Base-by-base conservation (phyloP, 2,329 filamentous ascomycete species). In the Microascus cirrosus region DNA sequence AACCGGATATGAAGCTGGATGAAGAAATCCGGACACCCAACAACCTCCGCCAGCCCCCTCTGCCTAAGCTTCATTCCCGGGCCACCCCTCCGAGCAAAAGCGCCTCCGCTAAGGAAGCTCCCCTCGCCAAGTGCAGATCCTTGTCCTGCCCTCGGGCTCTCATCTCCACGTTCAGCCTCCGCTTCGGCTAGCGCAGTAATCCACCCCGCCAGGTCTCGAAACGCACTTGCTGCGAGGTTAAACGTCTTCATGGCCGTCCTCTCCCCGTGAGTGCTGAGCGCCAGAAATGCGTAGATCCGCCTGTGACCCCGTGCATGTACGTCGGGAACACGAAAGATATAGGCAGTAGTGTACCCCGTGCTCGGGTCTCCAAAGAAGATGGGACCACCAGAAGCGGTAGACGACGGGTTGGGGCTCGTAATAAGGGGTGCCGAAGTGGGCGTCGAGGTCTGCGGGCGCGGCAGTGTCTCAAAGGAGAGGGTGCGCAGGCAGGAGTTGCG, bases 321-420 rank as follows among this genome's bases (percentile, higher is more conserved):
- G 65, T 87, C 84, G 7, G 84, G 81, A 50, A 87, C 84, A 28
- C 84, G 83, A 65, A 87, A 87, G 62, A 87, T 84, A 68, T 85
- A 87, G 15, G 84, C 84, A 0, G 84, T 87, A 0, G 84, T 87
- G 69, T 86, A 87, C 34, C 84, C 84, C 1, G 83, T 79, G 0
- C 79, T 67, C 1, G 82, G 77, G 64, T 87, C 84, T 34, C 84
- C 84, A 60, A 87, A 87, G 67, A 87, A 86, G 57, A 87, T 85
- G 34, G 84, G 83, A 0, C 84, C 84, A 2, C 83, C 84, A 2
- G 80, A 82, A 32, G 82, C 75, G 63, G 81, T 81, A 12, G 78
- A 74, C 2, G 77, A 73, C 7, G 45, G 48, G 45, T n/a, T 34
- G 69, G 69, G 20, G 62, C 28, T 45, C 65, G 64, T 7, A 45